Conservation (phyloP, 2,329 filamentous ascomycete species). For the Orbilia blumenaviensis region DNA sequence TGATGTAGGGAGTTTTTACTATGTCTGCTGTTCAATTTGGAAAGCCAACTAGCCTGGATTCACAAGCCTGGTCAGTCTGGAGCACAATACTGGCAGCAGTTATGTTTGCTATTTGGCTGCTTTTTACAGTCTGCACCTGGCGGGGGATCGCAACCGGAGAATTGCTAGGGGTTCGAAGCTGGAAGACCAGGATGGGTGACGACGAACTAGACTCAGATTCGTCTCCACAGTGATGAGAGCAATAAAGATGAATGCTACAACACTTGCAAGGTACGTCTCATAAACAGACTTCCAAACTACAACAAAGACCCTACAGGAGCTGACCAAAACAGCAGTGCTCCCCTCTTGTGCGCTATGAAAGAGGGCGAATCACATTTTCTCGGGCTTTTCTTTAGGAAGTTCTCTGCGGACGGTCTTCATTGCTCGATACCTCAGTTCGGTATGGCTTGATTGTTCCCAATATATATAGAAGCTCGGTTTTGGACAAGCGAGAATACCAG, state of each 20-base stretch:
- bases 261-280: too few relatives aligned
- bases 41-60: background rate
- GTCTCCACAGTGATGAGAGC: too few relatives aligned
- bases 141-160: background rate
- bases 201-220: background rate
- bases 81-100: background rate
- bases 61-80: background rate
- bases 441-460: too few relatives aligned
- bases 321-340: too few relatives aligned
- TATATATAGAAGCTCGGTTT: too few relatives aligned
- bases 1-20: background rate
- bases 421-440: background rate
- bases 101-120: background rate
- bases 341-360: too few relatives aligned
- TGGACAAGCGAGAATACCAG: too few relatives aligned
- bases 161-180: background rate
- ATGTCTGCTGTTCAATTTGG: background rate
- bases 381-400: too few relatives aligned
- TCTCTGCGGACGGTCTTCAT: conserved; percentile 2
- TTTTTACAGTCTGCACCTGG: background rate
- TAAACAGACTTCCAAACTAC: too few relatives aligned
- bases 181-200: background rate
- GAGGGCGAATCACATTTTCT: too few relatives aligned
- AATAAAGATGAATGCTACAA: too few relatives aligned
- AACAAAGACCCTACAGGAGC: too few relatives aligned